phyloP scores from a whole-genome alignment of 805 yeast species.

The Schwanniomyces sp. region DNA sequence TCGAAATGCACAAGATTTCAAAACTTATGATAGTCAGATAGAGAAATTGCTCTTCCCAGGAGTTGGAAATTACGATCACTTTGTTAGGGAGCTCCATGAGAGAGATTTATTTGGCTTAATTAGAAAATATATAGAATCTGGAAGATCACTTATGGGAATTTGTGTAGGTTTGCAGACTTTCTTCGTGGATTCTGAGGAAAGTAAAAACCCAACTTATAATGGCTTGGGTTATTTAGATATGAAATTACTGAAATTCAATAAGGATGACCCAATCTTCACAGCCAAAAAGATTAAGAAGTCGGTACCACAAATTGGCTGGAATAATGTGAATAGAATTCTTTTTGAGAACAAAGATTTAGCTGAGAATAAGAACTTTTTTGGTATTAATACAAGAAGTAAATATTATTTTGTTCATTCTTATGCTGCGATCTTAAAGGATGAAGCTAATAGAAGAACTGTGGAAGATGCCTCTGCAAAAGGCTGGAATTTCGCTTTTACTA shows the following conservation, averaged over 20 bases:
- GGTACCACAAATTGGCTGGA: constrained; percentile 99
- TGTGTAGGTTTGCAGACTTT: constrained; percentile 95
- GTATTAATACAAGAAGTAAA: constrained; percentile 63
- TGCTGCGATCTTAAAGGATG: constrained; percentile 63
- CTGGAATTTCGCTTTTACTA: constrained; percentile 75
- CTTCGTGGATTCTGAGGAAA: constrained; percentile 74
- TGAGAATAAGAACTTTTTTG: constrained; percentile 46
- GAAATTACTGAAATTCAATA: constrained; percentile 54
- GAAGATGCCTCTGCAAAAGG: constrained; percentile 31
- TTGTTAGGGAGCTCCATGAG: constrained; percentile 65
- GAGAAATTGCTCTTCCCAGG: constrained; percentile 82
- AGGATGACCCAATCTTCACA: constrained; percentile 32
- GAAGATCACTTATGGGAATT: constrained; percentile 90
- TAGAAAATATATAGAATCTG: constrained; percentile 64
- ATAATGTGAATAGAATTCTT: constrained; percentile 40
- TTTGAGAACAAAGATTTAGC: constrained; percentile 21
- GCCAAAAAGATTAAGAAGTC: constrained; percentile 53
- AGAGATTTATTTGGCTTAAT: constrained; percentile 69
- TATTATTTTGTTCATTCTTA: constrained; percentile 96
- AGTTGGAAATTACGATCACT: constrained; percentile 96
- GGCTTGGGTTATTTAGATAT: constrained; percentile 51
- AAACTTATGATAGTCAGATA: constrained; percentile 40
- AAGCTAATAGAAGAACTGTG: constrained; percentile 23
- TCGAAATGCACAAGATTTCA: constrained; percentile 56
- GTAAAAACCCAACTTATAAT: constrained; percentile 55